phyloP scores from a whole-genome alignment of 31 red algal species.

The Odonthalia washingtoniensis region DNA sequence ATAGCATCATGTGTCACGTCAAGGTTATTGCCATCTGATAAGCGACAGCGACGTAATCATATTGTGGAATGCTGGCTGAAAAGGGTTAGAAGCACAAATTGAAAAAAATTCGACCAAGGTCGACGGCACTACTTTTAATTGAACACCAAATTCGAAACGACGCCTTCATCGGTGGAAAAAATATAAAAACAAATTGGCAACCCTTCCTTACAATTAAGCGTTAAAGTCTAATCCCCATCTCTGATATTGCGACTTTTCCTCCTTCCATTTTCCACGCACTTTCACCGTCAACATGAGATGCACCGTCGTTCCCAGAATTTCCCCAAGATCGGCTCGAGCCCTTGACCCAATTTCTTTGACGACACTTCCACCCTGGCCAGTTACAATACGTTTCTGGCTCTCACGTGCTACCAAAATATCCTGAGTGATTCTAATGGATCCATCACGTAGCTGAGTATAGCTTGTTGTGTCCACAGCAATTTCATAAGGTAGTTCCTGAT shows the following conservation, averaged over 20 bases:
- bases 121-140: no score
- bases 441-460: constrained; percentile 71
- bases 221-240: constrained; percentile 92
- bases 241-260: constrained; percentile 74
- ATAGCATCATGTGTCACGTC: background rate
- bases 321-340: constrained; percentile 70
- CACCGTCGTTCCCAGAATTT: constrained; percentile 72
- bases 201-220: constrained; percentile 42
- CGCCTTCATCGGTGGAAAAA: no score
- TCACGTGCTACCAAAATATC: constrained; percentile 82
- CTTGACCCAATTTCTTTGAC: constrained; percentile 90
- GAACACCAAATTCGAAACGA: no score
- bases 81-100: no score
- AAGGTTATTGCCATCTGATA: no score
- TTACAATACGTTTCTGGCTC: constrained; percentile 92
- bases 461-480: constrained; percentile 89
- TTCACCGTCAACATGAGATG: constrained; percentile 95
- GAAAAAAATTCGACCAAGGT: no score
- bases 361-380: constrained; percentile 76
- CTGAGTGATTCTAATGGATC: constrained; percentile 75
- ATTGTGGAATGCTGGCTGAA: no score
- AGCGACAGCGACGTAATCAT: no score
- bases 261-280: constrained; percentile 89
- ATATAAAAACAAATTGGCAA: background rate
- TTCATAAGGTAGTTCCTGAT: constrained; percentile 92